These are phyloP conservation scores for Gynostemma pentaphyllum DNA, from an alignment of 306 rosid genomes.

Conservation along the genomic window DNA sequence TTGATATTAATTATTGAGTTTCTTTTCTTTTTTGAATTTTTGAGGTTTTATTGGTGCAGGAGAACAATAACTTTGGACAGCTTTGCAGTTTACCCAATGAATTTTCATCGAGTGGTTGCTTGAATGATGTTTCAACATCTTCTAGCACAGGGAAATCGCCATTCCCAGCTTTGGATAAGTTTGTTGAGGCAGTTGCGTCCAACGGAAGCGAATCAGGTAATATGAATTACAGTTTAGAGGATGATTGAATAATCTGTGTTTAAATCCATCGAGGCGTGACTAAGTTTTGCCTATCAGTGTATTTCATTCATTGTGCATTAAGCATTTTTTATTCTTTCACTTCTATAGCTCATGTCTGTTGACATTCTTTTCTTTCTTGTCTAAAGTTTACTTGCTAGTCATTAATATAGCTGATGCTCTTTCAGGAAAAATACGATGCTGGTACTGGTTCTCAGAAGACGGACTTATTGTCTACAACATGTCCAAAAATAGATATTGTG, in stretches of 20 bases:
- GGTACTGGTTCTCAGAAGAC: slow-evolving; percentile 84
- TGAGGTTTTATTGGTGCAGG: slow-evolving; percentile 31
- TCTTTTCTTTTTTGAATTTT: not conserved
- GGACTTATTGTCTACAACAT: slow-evolving; percentile 85
- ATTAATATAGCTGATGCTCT: slow-evolving; percentile 12
- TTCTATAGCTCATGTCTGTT: not conserved
- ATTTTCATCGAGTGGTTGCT: slow-evolving; percentile 22
- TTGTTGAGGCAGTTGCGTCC: slow-evolving; percentile 55
- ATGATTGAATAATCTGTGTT: not conserved
- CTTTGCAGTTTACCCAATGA: slow-evolving; percentile 22
- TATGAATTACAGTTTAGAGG: not conserved
- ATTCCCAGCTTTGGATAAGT: slow-evolving; percentile 60
- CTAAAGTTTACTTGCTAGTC: slow-evolving; percentile 6
- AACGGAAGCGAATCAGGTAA: slow-evolving; percentile 65
- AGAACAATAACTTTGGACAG: slow-evolving; percentile 28
- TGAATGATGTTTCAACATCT: slow-evolving; percentile 41
- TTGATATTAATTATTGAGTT: not conserved
- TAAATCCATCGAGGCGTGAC: not conserved
- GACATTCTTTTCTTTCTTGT: not conserved
- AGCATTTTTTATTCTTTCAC: not conserved
- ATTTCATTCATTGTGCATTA: not conserved
- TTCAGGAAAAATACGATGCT: slow-evolving; percentile 71
- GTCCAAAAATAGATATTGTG: slow-evolving; percentile 79
- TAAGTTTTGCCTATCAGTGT: not conserved
- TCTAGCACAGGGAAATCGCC: slow-evolving; percentile 74